Percentiles rank a stretch among this genome's conserved stretches.
Evolutionary conservation across 306 rosid genomes (phyloP).

Genomic region (Hylodesmum podocarpum): DNA sequence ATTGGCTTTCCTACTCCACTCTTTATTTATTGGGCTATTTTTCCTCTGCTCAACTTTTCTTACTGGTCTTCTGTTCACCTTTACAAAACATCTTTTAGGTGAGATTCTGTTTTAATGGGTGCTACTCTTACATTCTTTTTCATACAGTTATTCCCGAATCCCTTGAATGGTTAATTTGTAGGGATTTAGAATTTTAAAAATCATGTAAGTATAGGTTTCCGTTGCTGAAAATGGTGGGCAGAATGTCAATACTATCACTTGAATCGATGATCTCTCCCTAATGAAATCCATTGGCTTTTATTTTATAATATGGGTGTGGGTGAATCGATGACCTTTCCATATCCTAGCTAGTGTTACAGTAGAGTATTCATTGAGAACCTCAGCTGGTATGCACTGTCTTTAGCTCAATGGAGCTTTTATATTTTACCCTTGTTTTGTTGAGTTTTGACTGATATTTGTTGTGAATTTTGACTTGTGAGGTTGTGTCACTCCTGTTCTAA

Average conservation of each 20-base stretch:
- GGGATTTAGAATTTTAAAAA: background rate
- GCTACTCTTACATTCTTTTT: background rate
- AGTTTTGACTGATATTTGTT: background rate
- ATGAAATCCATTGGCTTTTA: background rate
- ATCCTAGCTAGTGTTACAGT: background rate
- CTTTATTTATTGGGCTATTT: background rate
- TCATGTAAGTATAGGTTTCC: background rate
- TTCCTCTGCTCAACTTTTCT: background rate
- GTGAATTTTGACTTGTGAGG: background rate
- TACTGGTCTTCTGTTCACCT: background rate
- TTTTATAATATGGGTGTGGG: background rate
- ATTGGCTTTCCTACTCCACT: background rate
- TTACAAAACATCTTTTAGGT: background rate
- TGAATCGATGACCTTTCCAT: background rate
- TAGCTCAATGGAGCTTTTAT: background rate
- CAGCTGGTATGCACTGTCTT: background rate
- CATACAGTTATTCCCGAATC: background rate
- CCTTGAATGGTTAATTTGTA: background rate
- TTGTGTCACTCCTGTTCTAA: background rate
- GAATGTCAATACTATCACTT: background rate
- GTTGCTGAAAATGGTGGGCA: background rate
- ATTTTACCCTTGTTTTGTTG: background rate
- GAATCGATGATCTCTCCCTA: background rate
- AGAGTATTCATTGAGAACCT: background rate
- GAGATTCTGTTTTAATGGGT: background rate